Percentiles rank a stretch among this genome's conserved stretches.
Evolutionary conservation across 106 monocot genomes (phyloP).

Genomic region (Acorus gramineus): DNA sequence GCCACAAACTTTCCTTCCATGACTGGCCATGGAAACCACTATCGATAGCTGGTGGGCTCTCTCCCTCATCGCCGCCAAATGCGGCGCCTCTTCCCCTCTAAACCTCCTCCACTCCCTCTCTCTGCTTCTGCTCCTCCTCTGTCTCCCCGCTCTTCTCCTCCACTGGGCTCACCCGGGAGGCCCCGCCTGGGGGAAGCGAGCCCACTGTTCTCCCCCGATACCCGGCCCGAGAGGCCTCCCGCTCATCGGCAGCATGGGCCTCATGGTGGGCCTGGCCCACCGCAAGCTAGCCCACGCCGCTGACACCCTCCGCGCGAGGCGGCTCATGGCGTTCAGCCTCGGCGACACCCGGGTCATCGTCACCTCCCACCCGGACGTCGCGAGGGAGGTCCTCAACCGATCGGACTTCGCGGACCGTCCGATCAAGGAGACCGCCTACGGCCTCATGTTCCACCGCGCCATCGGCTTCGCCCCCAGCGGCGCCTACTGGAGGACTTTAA

Average conservation of each 20-base stretch:
- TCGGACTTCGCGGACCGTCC: not conserved
- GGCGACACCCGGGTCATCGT: conserved; percentile 1
- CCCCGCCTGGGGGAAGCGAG: no score
- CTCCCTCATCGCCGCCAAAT: no score
- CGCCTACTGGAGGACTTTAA: conserved; percentile 21
- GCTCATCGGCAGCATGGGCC: conserved; percentile 1
- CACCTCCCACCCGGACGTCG: not conserved
- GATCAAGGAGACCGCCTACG: conserved; percentile 27
- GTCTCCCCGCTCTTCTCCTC: no score
- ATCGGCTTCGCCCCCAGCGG: conserved; percentile 36
- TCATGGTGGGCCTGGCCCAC: conserved; percentile 1
- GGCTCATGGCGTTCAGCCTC: conserved; percentile 3
- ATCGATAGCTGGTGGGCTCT: no score
- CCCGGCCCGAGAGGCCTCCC: conserved; percentile 3
- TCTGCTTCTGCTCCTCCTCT: no score
- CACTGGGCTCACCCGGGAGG: no score
- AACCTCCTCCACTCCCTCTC: no score
- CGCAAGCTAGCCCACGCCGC: not conserved
- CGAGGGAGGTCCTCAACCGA: not conserved
- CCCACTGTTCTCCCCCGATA: not conserved
- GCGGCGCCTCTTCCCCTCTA: no score
- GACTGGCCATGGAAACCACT: no score
- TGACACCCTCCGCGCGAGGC: not conserved
- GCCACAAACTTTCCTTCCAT: no score
- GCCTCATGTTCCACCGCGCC: conserved; percentile 29